These are phyloP conservation scores for Alternaria longipes DNA, from an alignment of 2,329 filamentous ascomycete species.

Conservation along the genomic window DNA sequence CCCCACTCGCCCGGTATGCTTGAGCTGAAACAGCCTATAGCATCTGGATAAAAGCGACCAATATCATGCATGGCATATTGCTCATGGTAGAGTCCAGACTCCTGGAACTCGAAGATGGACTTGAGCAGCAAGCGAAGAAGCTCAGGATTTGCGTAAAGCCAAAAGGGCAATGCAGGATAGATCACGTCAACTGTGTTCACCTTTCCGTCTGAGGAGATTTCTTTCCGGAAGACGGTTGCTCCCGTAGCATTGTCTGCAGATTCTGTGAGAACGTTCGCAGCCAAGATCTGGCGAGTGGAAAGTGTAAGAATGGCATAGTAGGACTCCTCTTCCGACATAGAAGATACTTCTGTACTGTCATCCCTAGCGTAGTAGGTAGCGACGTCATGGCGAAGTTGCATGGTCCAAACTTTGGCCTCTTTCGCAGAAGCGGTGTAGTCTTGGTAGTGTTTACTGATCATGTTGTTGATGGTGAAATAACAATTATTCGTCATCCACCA, in stretches of 20 bases:
- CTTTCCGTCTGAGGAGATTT: conserved; percentile 3
- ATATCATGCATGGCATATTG: conserved; percentile 6
- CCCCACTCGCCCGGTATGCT: not conserved
- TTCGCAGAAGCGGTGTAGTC: not conserved
- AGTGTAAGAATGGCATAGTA: not conserved
- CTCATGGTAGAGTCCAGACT: not conserved
- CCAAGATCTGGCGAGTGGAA: conserved; percentile 3
- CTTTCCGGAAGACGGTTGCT: not conserved
- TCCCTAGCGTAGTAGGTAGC: not conserved
- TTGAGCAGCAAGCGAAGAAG: conserved; percentile 4
- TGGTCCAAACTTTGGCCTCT: not conserved
- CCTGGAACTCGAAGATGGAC: conserved; percentile 1
- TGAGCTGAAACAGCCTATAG: not conserved
- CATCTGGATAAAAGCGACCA: not conserved
- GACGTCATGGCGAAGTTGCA: not conserved
- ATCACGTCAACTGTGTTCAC: not conserved
- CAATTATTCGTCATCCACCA: not conserved
- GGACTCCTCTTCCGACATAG: not conserved
- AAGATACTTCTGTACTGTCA: not conserved
- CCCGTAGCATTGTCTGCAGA: not conserved
- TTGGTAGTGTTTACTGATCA: not conserved
- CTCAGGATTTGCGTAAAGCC: conserved; percentile 8
- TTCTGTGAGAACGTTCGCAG: not conserved
- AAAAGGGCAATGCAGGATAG: not conserved
- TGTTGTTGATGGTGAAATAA: not conserved